Evolutionary conservation across 257 asterid species (phyloP).

Genomic region (Fraxinus anomala): DNA sequence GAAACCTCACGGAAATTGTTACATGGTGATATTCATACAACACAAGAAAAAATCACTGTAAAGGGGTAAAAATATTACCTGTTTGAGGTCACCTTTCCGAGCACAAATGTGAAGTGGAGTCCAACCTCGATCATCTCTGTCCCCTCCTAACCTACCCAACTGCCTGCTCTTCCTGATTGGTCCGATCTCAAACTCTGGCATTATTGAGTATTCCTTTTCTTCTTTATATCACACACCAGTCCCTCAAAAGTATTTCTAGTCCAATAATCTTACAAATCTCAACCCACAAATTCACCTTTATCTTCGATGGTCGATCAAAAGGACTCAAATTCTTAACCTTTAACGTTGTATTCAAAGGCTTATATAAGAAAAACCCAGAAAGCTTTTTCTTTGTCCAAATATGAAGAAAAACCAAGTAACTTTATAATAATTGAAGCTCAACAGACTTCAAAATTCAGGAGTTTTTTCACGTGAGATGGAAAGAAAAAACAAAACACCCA

Average conservation of each 20-base stretch:
- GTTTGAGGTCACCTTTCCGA: conserved; percentile 78
- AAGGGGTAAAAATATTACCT: conserved; percentile 43
- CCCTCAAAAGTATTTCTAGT: too few species aligned
- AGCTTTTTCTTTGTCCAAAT: not conserved
- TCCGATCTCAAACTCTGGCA: conserved; percentile 59
- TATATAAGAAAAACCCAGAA: conserved; percentile 14
- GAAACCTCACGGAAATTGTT: not conserved
- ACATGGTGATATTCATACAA: not conserved
- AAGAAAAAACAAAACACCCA: not conserved
- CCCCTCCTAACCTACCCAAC: conserved; percentile 44
- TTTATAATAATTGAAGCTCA: too few species aligned
- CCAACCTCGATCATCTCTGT: conserved; percentile 95
- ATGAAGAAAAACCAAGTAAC: too few species aligned
- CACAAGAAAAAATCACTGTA: not conserved
- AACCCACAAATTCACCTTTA: conserved; percentile 20
- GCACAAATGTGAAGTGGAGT: conserved; percentile 77
- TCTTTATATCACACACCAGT: too few species aligned
- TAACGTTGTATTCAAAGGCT: conserved; percentile 10
- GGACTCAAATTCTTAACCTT: conserved; percentile 5
- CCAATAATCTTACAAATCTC: conserved; percentile 4
- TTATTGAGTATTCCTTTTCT: conserved; percentile 9
- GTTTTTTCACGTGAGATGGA: not conserved
- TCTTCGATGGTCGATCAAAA: not conserved
- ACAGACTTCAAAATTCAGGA: too few species aligned
- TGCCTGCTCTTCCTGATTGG: conserved; percentile 49